Evolutionary conservation across 495 filamentous ascomycete genomes (phyloP).

Genomic region (Podospora appendiculata): DNA sequence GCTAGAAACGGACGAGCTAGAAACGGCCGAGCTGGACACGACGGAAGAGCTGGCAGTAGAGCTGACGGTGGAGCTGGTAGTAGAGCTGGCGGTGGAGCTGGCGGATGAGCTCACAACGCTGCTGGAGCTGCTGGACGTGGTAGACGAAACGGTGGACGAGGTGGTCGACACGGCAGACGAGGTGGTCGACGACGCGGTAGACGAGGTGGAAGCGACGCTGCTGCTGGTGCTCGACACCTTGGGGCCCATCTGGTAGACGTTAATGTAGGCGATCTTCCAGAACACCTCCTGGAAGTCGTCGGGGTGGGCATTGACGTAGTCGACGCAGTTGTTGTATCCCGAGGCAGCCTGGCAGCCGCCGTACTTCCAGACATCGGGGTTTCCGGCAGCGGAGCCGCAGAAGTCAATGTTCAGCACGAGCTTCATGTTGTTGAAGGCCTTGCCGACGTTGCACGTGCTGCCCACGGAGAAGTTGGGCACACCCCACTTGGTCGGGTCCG

Average conservation of each 20-base stretch:
- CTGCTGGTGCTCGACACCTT: conserved; percentile 33
- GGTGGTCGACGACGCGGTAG: not conserved
- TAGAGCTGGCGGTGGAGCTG: conserved; percentile 13
- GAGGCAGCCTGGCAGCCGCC: conserved; percentile 13
- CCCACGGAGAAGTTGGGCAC: conserved; percentile 50
- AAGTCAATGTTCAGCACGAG: conserved; percentile 43
- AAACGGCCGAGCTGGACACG: conserved; percentile 4
- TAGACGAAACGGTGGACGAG: conserved; percentile 1
- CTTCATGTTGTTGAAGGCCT: conserved; percentile 37
- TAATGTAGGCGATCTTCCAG: conserved; percentile 50
- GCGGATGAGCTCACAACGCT: conserved; percentile 1
- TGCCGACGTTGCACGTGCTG: conserved; percentile 34
- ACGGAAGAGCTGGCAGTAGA: conserved; percentile 29
- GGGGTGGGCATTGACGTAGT: conserved; percentile 53
- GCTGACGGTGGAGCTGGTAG: conserved; percentile 7
- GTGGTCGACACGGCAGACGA: conserved; percentile 15
- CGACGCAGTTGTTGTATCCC: conserved; percentile 32
- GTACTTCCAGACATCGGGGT: conserved; percentile 12
- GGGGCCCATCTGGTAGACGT: conserved; percentile 30
- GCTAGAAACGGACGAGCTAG: not conserved
- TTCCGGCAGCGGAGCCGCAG: conserved; percentile 38
- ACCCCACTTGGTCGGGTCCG: conserved; percentile 58
- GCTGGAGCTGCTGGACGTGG: conserved; percentile 10
- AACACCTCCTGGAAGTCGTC: conserved; percentile 47
- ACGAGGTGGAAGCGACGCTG: conserved; percentile 10